These are phyloP conservation scores for Fusarium sp. DNA, from an alignment of 2,329 filamentous ascomycete species.

Conservation along the genomic window DNA sequence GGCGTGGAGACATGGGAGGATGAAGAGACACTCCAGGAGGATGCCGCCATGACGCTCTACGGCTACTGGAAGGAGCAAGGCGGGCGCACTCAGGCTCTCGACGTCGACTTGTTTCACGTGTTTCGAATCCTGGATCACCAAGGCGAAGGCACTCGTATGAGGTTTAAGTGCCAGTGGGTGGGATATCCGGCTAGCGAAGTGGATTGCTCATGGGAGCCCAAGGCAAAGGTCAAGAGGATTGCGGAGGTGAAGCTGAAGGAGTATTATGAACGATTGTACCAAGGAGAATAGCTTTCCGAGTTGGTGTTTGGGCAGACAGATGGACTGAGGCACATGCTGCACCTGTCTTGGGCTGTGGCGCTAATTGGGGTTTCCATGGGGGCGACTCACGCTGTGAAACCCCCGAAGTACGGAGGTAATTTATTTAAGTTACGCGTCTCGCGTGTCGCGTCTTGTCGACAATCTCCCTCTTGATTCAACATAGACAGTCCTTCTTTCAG, in stretches of 20 bases:
- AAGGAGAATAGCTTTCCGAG: too few species aligned
- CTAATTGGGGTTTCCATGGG: too few species aligned
- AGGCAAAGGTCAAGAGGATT: background rate
- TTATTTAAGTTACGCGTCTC: too few species aligned
- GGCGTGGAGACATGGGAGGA: background rate
- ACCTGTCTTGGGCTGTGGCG: too few species aligned
- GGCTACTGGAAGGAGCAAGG: background rate
- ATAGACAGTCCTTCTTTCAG: too few species aligned
- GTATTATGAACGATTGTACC: too few species aligned
- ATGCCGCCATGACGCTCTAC: background rate
- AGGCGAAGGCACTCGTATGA: background rate
- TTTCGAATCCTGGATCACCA: background rate
- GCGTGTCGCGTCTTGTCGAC: too few species aligned
- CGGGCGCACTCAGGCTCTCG: background rate
- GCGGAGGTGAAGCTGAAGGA: background rate
- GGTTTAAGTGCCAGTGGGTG: conserved; percentile 1
- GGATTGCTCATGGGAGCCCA: background rate
- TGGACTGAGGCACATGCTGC: too few species aligned
- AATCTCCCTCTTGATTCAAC: too few species aligned
- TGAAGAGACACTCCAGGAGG: background rate
- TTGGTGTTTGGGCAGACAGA: too few species aligned
- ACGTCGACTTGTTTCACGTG: background rate
- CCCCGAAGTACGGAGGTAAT: too few species aligned
- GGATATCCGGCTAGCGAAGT: background rate
- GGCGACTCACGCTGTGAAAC: too few species aligned